Evolutionary conservation across 78 protist species (phyloP).

Genomic region (Dictyostelium capitatum): DNA sequence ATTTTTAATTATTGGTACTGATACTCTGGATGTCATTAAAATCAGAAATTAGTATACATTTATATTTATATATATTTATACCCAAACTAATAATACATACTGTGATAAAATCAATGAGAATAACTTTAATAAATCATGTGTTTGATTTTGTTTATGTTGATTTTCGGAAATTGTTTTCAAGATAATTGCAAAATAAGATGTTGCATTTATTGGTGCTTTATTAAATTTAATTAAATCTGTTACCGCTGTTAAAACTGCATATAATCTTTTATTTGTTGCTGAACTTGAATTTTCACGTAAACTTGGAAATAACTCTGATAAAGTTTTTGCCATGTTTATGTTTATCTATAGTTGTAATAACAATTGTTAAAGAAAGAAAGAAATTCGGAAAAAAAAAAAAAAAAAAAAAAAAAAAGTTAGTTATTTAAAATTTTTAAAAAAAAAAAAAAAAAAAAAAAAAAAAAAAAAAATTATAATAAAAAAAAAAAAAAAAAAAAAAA

Average conservation of each 20-base stretch:
- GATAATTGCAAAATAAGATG: conserved; percentile 53
- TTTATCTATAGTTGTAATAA: no score
- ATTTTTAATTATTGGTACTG: conserved; percentile 30
- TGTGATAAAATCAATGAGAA: conserved; percentile 36
- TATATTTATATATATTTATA: neutral
- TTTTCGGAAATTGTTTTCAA: conserved; percentile 19
- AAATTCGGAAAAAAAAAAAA: no score
- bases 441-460: no score
- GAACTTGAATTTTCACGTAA: neutral
- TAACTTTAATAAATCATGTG: conserved; percentile 36
- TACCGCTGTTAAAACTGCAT: conserved; percentile 37
- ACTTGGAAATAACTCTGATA: conserved; percentile 56
- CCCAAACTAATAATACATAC: neutral
- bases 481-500: no score
- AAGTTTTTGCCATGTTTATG: conserved; percentile 29
- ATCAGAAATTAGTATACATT: neutral
- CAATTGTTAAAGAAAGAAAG: no score
- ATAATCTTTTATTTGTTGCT: conserved; percentile 26
- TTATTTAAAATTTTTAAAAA: no score
- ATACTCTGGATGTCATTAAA: neutral
- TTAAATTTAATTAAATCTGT: conserved; percentile 54
- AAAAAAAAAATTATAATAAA: no score
- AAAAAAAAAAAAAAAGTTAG: no score
- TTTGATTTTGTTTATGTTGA: conserved; percentile 31
- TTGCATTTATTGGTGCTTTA: conserved; percentile 72